A percentile compares a stretch with the other conserved stretches of the same genome.
These are phyloP conservation scores for Coelastrella sp. DNA, from an alignment of 139 green algal species.

Conservation along the genomic window DNA sequence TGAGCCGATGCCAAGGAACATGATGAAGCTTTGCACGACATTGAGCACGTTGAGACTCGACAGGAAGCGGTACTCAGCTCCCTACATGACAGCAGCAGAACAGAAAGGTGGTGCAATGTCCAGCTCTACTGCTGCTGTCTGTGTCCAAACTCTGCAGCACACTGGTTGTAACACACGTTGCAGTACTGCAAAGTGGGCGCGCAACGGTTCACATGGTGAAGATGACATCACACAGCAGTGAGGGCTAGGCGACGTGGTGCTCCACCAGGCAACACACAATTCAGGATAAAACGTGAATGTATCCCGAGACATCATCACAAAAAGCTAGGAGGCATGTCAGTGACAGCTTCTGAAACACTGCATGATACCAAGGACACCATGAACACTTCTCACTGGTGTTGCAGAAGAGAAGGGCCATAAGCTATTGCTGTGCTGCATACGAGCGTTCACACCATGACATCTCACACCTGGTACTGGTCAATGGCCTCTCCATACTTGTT, in stretches of 20 bases:
- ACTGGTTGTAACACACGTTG: too few species aligned
- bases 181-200: neutral
- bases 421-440: neutral
- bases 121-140: too few species aligned
- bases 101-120: neutral
- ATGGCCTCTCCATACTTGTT: slow-evolving; percentile 74
- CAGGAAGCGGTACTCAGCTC: slow-evolving; percentile 64
- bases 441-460: neutral
- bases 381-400: too few species aligned
- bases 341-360: too few species aligned
- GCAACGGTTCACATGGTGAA: neutral
- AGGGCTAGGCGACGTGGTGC: too few species aligned
- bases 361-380: too few species aligned
- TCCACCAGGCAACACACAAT: too few species aligned
- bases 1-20: slow-evolving; percentile 70
- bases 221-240: neutral
- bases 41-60: slow-evolving; percentile 84
- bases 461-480: slow-evolving; percentile 75
- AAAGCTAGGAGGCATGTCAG: too few species aligned
- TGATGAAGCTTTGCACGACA: slow-evolving; percentile 85
- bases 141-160: too few species aligned
- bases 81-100: neutral
- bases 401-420: too few species aligned
- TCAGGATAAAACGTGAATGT: too few species aligned
- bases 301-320: too few species aligned